Evolutionary conservation across 495 filamentous ascomycete species (phyloP).

Genomic region (Podospora sp.): DNA sequence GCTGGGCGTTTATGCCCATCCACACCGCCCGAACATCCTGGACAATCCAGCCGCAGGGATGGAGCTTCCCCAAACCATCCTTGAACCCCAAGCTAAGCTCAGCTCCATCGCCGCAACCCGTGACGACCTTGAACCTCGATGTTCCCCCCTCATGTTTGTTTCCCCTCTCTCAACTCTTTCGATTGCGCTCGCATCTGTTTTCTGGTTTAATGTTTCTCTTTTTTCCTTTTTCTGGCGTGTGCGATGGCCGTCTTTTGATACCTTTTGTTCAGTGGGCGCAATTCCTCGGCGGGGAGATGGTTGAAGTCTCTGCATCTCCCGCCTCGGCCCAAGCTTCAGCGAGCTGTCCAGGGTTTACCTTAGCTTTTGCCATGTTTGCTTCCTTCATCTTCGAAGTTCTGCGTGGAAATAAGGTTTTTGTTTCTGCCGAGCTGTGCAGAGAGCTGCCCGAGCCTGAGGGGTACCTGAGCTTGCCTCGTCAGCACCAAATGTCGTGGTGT

Average conservation of each 20-base stretch:
- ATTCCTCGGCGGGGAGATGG: too few species aligned
- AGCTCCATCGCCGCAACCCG: background rate
- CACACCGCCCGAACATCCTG: background rate
- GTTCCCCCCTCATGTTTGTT: background rate
- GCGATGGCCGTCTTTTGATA: background rate
- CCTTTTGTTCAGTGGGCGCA: background rate
- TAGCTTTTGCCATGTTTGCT: background rate
- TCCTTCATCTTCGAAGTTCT: background rate
- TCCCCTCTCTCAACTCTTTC: background rate
- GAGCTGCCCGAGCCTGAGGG: background rate
- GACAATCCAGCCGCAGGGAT: background rate
- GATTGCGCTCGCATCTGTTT: background rate
- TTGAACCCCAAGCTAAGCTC: background rate
- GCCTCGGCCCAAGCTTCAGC: background rate
- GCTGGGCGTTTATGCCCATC: too few species aligned
- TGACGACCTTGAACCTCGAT: background rate
- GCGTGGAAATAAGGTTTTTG: background rate
- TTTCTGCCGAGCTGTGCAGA: background rate
- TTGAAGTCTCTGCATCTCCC: too few species aligned
- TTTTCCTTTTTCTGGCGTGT: background rate
- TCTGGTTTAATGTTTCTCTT: background rate
- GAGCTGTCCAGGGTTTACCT: background rate
- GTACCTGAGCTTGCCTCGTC: too few species aligned
- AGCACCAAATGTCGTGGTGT: too few species aligned
- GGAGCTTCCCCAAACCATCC: background rate